Conservation (phyloP, 2,329 filamentous ascomycete genomes). For the Fusarium sp. region DNA sequence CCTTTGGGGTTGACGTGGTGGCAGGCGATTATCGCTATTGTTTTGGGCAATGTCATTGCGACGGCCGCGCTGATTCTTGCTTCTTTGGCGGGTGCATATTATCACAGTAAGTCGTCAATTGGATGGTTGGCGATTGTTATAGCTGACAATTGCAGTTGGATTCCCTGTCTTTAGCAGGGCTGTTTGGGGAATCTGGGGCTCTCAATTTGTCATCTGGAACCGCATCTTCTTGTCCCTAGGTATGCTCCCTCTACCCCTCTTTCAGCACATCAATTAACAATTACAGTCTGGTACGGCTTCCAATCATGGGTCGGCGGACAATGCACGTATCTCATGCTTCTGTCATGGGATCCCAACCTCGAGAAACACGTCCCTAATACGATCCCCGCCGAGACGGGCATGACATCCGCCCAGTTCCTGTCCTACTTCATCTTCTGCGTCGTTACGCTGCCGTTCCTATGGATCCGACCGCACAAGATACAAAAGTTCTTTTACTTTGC, state of each 20-base stretch:
- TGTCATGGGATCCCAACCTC: conserved; percentile 58
- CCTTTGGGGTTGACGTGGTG: conserved; percentile 57
- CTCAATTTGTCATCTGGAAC: conserved; percentile 57
- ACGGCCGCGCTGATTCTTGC: conserved; percentile 55
- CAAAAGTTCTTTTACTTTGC: conserved; percentile 57
- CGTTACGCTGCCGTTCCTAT: conserved; percentile 58
- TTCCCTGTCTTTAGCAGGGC: conserved; percentile 56
- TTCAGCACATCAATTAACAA: background rate
- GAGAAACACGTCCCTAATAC: conserved; percentile 57
- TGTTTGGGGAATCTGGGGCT: conserved; percentile 57
- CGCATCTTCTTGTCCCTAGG: conserved; percentile 57
- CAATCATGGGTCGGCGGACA: conserved; percentile 61
- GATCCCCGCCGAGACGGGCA: conserved; percentile 55
- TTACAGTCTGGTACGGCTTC: conserved; percentile 54
- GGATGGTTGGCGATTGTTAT: background rate
- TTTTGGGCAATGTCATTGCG: conserved; percentile 55
- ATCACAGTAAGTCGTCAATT: conserved; percentile 51
- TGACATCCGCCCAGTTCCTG: conserved; percentile 59
- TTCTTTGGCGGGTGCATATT: conserved; percentile 57
- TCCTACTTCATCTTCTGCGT: conserved; percentile 59
- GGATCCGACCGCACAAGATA: conserved; percentile 58
- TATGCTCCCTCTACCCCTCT: conserved; percentile 30
- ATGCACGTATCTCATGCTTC: conserved; percentile 59
- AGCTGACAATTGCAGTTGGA: conserved; percentile 43
- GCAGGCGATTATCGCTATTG: conserved; percentile 58